Conservation (phyloP, 2,329 filamentous ascomycete genomes). For the Colletotrichum camelliae region DNA sequence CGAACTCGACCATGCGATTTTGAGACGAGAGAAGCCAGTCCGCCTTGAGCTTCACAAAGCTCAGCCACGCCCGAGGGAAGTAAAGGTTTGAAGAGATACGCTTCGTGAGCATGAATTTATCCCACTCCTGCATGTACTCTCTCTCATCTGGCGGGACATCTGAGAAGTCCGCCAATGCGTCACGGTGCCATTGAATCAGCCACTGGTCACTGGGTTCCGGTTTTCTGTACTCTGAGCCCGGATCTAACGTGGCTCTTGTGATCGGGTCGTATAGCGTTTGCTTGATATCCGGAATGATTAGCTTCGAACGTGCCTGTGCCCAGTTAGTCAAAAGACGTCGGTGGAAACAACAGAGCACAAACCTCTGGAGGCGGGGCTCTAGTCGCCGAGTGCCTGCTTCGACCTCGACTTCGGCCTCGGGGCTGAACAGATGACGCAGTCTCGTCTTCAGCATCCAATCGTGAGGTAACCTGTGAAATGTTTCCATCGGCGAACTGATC, state of each 20-base stretch:
- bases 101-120: conserved; percentile 57
- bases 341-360: neutral
- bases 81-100: conserved; percentile 58
- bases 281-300: conserved; percentile 53
- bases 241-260: conserved; percentile 56
- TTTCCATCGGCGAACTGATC: conserved; percentile 50
- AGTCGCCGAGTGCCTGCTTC: neutral
- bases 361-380: neutral
- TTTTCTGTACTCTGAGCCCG: conserved; percentile 49
- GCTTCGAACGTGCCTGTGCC: conserved; percentile 12
- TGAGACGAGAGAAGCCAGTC: conserved; percentile 56
- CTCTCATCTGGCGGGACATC: conserved; percentile 60
- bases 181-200: conserved; percentile 64
- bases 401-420: neutral
- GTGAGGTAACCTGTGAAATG: conserved; percentile 48
- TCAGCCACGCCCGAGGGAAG: conserved; percentile 56
- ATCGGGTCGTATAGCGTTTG: conserved; percentile 63
- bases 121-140: conserved; percentile 65
- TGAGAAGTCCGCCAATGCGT: conserved; percentile 61
- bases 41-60: conserved; percentile 56
- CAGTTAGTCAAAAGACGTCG: neutral
- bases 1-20: conserved; percentile 57
- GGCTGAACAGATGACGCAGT: neutral
- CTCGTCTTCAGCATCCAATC: conserved; percentile 39
- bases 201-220: conserved; percentile 55